Evolutionary conservation across 306 rosid genomes (phyloP).

Genomic region (Vigna radiata): DNA sequence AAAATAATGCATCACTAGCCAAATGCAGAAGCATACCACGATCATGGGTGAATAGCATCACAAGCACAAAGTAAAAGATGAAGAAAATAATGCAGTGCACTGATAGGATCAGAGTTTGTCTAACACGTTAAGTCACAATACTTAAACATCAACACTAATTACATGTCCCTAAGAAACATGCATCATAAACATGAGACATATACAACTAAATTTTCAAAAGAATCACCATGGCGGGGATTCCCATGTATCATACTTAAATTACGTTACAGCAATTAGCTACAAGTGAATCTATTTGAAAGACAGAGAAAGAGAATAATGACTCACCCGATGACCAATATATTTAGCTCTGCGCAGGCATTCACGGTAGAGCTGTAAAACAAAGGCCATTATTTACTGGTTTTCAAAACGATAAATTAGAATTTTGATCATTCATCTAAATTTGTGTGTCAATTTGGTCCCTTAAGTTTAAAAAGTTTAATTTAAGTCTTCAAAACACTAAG

Average conservation of each 20-base stretch:
- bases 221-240: background rate
- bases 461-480: too few species aligned
- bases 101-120: background rate
- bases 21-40: background rate
- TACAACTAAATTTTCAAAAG: background rate
- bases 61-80: background rate
- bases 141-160: background rate
- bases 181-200: slow-evolving; percentile 14
- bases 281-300: background rate
- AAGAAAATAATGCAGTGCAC: background rate
- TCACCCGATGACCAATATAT: slow-evolving; percentile 82
- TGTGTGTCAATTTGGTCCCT: too few species aligned
- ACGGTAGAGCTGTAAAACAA: slow-evolving; percentile 73
- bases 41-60: slow-evolving; percentile 17
- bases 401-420: too few species aligned
- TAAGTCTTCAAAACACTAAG: too few species aligned
- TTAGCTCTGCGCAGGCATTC: slow-evolving; percentile 95
- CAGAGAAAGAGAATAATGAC: slow-evolving; percentile 9
- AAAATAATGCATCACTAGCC: background rate
- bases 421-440: too few species aligned
- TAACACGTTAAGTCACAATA: slow-evolving; percentile 10
- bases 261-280: slow-evolving; percentile 15
- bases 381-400: background rate
- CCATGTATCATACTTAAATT: background rate
- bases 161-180: background rate